Base-by-base conservation (phyloP, 1,139 yeast species). In the Zygosaccharomyces sapae region DNA sequence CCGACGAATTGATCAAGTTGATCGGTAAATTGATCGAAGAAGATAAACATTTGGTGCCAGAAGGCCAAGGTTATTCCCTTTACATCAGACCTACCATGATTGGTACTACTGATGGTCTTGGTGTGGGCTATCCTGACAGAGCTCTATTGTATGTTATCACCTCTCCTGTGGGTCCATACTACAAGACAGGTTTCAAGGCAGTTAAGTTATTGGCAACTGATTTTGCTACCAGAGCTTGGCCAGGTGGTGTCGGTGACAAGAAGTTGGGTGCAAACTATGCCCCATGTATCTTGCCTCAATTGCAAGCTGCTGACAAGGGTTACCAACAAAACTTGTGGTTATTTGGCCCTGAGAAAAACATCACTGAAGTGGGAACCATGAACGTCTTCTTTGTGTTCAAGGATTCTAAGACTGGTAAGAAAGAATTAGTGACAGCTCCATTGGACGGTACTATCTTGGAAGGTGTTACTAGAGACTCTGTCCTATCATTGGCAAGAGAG, bases 301-400 rank as follows among this genome's bases (percentile, higher is more conserved):
- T 79, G 58, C 80, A 82, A 70, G 97, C 97, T 44, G 95, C 96
- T 45, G 63, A 74, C 39, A 79, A 86, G 64, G 98, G 98, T 41
- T 90, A 82, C 75, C 90, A 86, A 66, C 98, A 92, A 71, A 89
- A 90, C 75, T 74, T 92, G 68, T 92, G 98, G 98, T 75, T 92
- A 58, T 89, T 90, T 63, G 97, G 97, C 48, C 86, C 85, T 43
- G 92, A 90, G 63, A 88, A 89, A 52, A 72, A 81, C 67, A 79
- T 92, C 61, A 92, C 97, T 54, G 98, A 92, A 72, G 97, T 87
- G 50, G 98, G 98, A 58, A 89, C 97, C 50, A 92, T 92, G 97
- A 92, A 92, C 70, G 90, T 78, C 41, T 92, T 90, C 72, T 82
- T 86, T 59, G 96, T 81, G n/a, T 87, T 90, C 73, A 71, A 81